Percentiles rank a stretch among this genome's conserved stretches.
Evolutionary conservation across 495 filamentous ascomycete genomes (phyloP).

Genomic region (Haplographium delicatum): DNA sequence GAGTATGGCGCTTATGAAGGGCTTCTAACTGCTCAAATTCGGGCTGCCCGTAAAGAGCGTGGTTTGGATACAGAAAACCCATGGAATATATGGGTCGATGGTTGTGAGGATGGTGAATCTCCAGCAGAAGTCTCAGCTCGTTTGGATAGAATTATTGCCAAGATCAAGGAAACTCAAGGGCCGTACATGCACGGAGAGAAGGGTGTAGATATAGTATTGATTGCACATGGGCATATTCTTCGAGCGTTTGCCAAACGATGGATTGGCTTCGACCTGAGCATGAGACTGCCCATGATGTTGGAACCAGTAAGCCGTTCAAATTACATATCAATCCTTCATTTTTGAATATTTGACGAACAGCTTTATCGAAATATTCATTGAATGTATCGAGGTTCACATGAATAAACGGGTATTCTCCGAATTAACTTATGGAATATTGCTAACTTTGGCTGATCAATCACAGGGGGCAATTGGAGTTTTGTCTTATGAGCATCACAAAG

Average conservation of each 20-base stretch:
- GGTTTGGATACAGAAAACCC: constrained; percentile 45
- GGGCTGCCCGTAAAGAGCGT: constrained; percentile 41
- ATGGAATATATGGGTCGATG: constrained; percentile 67
- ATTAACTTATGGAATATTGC: no score
- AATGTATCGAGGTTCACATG: no score
- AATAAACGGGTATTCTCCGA: no score
- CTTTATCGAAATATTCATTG: no score
- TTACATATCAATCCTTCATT: no score
- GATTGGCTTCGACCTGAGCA: constrained; percentile 53
- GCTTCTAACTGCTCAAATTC: constrained; percentile 58
- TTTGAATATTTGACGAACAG: no score
- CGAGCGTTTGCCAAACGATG: constrained; percentile 71
- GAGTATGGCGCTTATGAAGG: constrained; percentile 79
- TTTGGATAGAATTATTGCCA: constrained; percentile 58
- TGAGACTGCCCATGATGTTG: constrained; percentile 52
- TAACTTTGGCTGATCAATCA: no score
- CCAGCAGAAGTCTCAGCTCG: constrained; percentile 53
- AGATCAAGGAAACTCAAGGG: constrained; percentile 50
- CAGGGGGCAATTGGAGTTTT: constrained; percentile 66
- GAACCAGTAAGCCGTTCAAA: no score
- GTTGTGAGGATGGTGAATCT: constrained; percentile 54
- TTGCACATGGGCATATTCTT: constrained; percentile 68
- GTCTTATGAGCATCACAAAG: constrained; percentile 63
- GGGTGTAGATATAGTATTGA: constrained; percentile 57
- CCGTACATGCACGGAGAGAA: constrained; percentile 37